phyloP scores from a whole-genome alignment of 2,329 filamentous ascomycete species.

The Calonectria pteridis region DNA sequence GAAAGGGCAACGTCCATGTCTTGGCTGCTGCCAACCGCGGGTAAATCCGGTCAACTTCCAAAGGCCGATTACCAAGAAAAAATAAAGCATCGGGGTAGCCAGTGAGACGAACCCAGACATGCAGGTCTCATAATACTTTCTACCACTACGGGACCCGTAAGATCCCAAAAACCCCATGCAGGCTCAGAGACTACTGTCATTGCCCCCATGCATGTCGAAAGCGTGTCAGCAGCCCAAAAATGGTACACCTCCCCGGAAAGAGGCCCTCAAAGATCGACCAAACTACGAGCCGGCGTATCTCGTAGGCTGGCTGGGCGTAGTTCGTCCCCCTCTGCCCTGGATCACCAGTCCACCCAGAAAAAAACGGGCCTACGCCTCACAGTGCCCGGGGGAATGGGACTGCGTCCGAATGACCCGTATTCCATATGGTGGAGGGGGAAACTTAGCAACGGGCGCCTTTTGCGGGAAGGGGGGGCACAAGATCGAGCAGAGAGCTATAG shows the following conservation, averaged over 20 bases:
- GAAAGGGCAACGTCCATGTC: constrained; percentile 5
- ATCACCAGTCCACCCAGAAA: constrained; percentile 11
- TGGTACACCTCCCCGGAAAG: constrained; percentile 1
- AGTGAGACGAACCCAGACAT: constrained; percentile 14
- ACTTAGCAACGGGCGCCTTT: not conserved
- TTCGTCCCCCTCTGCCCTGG: constrained; percentile 14
- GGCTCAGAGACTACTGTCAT: not conserved
- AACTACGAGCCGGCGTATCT: constrained; percentile 10
- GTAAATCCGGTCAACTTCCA: constrained; percentile 27
- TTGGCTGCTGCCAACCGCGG: constrained; percentile 24
- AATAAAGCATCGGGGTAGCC: not conserved
- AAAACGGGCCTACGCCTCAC: constrained; percentile 13
- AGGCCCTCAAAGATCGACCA: constrained; percentile 1
- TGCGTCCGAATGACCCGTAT: constrained; percentile 20
- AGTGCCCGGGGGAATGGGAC: constrained; percentile 24
- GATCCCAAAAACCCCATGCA: not conserved
- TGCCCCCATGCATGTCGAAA: constrained; percentile 12
- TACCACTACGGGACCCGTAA: not conserved
- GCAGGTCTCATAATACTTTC: constrained; percentile 22
- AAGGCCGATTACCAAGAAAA: not conserved
- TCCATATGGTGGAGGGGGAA: not conserved
- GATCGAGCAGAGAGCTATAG: not conserved
- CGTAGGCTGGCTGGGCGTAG: not conserved
- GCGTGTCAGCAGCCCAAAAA: constrained; percentile 24
- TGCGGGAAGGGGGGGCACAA: constrained; percentile 23